A percentile compares a stretch with the other conserved stretches of the same genome.
Evolutionary conservation across 75 land plant genomes (phyloP).

Genomic region (Pseudotsuga menziesii): DNA sequence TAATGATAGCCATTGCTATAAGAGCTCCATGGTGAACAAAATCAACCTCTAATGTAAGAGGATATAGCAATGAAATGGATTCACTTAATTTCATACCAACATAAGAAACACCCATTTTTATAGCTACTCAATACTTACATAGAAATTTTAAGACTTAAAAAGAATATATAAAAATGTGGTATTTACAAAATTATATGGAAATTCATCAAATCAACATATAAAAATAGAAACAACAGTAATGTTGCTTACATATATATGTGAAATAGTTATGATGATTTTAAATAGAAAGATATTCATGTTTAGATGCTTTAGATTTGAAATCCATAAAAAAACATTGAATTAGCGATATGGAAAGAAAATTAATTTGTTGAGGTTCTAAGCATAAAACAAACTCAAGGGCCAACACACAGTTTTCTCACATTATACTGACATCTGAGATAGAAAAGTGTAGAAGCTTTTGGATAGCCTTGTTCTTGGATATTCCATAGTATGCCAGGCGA

Average conservation of each 20-base stretch:
- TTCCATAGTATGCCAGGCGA: conserved; percentile 47
- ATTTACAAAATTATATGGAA: too few relatives aligned
- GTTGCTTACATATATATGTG: too few relatives aligned
- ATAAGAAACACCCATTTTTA: conserved; percentile 39
- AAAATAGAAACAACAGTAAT: not conserved
- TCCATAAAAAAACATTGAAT: too few relatives aligned
- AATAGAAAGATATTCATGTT: too few relatives aligned
- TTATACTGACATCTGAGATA: conserved; percentile 51
- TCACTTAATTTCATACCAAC: conserved; percentile 44
- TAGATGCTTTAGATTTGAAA: too few relatives aligned
- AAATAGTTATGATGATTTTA: too few relatives aligned
- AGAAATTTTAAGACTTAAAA: conserved; percentile 47
- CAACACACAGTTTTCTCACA: conserved; percentile 40
- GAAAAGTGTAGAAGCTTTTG: conserved; percentile 46
- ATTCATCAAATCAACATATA: not conserved
- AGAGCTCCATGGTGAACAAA: conserved; percentile 33
- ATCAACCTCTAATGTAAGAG: conserved; percentile 30
- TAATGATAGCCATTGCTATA: too few relatives aligned
- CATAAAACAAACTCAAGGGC: conserved; percentile 50
- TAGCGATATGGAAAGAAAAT: not conserved
- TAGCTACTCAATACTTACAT: conserved; percentile 49
- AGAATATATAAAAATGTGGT: conserved; percentile 26
- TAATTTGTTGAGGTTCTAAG: conserved; percentile 38
- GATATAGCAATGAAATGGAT: conserved; percentile 55
- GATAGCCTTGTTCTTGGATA: conserved; percentile 49